Base-by-base conservation (phyloP, 768 basidiomycete species). In the Mycena polygramma region DNA sequence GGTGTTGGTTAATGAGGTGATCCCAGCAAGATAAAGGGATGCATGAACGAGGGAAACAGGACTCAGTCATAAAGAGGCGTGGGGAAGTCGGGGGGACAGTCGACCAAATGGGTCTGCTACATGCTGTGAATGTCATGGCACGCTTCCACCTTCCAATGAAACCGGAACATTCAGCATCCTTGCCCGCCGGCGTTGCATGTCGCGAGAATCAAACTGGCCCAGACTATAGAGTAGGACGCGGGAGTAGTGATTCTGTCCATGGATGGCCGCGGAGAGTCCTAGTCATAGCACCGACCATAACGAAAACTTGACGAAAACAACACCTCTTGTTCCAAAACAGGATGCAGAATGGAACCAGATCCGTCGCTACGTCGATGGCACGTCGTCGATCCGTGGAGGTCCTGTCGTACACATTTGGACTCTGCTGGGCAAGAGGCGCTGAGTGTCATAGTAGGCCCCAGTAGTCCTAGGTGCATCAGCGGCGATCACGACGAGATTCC, bases 291-390 rank as follows among this genome's bases (percentile, higher is more conserved):
- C 7, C 30, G 41, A 37, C 58, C 9, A 48, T 20, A 35, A 41
- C 51, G 26, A 60, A 9, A 67, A 61, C 9, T 37, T 20, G 22
- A 51, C 51, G 26, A 54, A 9, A 67, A 61, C 59, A 61, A 30
- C 59, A 57, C 24, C 36, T 15, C 13, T 48, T 61, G 52, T 68
- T 68, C 66, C 59, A 26, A 55, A 68, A 61, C 66, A 30, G 53
- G 66, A 37, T 24, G 59, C 61, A 55, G 59, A 68, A 68, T 68
- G 66, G 66, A 68, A 61, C 17, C 58, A 35, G 10, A 52, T 13
- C 2, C 37, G 15, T 36, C 15, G 30, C 55, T 37, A 51, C 35
- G 65, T 6, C 65, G 46, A 51, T 64, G 61, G 51, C 53, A 54
- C 57, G 22, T 11, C 20, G 19, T 19, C 39, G 51, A 30, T 45